These are phyloP conservation scores for Starmerella ratchasimensis DNA, from an alignment of 805 yeast genomes.

Conservation along the genomic window DNA sequence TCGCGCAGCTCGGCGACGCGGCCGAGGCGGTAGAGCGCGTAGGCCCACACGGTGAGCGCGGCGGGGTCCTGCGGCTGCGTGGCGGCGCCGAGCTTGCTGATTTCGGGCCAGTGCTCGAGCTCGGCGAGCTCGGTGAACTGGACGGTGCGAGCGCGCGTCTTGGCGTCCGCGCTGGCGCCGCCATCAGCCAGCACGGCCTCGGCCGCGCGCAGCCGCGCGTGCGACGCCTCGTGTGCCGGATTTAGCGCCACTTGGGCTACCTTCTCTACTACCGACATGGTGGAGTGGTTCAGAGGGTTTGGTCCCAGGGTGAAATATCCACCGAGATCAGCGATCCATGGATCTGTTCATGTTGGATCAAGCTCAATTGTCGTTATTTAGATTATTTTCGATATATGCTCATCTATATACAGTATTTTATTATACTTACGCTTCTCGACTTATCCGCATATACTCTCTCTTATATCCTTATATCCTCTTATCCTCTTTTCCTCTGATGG, in stretches of 20 bases:
- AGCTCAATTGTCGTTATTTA: too few species aligned
- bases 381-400: too few species aligned
- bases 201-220: conserved; percentile 26
- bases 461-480: too few species aligned
- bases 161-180: conserved; percentile 19
- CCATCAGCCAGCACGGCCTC: conserved; percentile 23
- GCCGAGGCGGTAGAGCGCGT: conserved; percentile 47
- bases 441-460: too few species aligned
- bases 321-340: too few species aligned
- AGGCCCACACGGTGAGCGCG: conserved; percentile 36
- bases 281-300: too few species aligned
- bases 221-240: conserved; percentile 23
- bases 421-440: too few species aligned
- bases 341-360: too few species aligned
- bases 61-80: neutral
- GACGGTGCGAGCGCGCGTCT: conserved; percentile 25
- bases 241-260: conserved; percentile 12
- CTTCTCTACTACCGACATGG: conserved; percentile 15
- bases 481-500: too few species aligned
- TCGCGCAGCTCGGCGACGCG: conserved; percentile 26
- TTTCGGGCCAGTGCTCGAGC: conserved; percentile 41
- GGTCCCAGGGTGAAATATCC: too few species aligned
- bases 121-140: conserved; percentile 48
- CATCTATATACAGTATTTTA: too few species aligned
- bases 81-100: conserved; percentile 27